Base-by-base conservation (phyloP, 495 filamentous ascomycete species). In the Aspergillus haitiensis region DNA sequence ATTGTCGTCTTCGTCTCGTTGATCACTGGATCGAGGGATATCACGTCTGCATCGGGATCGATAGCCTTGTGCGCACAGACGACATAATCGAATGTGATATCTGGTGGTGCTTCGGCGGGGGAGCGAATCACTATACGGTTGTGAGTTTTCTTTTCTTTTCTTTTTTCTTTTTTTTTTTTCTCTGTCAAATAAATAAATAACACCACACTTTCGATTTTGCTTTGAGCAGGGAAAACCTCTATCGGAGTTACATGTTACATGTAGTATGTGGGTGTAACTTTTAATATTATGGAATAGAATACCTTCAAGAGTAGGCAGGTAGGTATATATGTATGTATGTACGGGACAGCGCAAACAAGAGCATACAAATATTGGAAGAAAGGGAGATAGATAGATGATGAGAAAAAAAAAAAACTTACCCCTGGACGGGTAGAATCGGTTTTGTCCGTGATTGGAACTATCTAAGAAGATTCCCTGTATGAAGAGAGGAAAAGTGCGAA, bases 51-150 rank as follows among this genome's bases (percentile, higher is more conserved):
- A 6, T 67, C 68, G 27, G 76, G 77, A 33, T 81, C 72, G 37
- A 82, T 72, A 10, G 81, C 81, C 61, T 83, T 83, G 60, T 81
- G 71, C 5, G 78, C 74, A 63, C 79, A 82, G 12, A 83, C 73
- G 21, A 82, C 56, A 42, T 74, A 83, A 65, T 80, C 75, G 33
- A 72, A 77, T n/a, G 52, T 18, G 47, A 63, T 2, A 62, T 15
- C 15, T 10, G 63, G 6, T 44, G 61, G 6, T 44, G 61, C 67
- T 45, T 82, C 79, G 5, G 77, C 61, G 1, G 74, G 73, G 0
- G 72, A 68, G 56, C 66, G 75, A 40, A 80, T 63, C 33, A 82
- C 80, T 81, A 15, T 7, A 0, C 11, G 2, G 1, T n/a, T 56
- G n/a, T 56, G 36, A 45, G 31, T 48, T 6, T 53, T 35, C 21